phyloP scores from a whole-genome alignment of 805 yeast species.

The Starmerella vaccinii region DNA sequence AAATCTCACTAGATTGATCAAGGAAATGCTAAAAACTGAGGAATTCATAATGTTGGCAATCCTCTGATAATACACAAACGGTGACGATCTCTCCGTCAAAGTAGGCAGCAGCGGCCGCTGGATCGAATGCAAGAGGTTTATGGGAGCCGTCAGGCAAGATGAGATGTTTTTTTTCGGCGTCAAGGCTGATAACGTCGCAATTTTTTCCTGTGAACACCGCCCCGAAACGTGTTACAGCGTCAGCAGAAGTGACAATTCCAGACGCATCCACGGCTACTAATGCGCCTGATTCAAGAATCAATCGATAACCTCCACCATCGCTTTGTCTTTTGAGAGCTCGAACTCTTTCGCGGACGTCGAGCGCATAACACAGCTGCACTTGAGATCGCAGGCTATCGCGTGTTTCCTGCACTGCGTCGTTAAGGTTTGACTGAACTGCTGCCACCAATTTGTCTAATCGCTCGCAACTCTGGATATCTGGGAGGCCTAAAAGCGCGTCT shows the following conservation, averaged over 20 bases:
- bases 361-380: not conserved
- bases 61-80: conserved; percentile 15
- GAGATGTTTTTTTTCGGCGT: not conserved
- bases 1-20: not conserved
- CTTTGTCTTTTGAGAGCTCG: not conserved
- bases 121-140: conserved; percentile 10
- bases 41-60: conserved; percentile 17
- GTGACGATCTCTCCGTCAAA: not conserved
- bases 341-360: conserved; percentile 1
- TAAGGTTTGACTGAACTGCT: not conserved
- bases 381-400: not conserved
- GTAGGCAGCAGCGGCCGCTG: conserved; percentile 7
- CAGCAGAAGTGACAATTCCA: not conserved
- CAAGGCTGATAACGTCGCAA: conserved; percentile 2
- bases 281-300: conserved; percentile 6
- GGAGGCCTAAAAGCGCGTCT: conserved; percentile 1
- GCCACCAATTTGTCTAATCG: not conserved
- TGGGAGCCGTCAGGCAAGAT: not conserved
- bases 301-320: not conserved
- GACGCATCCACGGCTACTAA: not conserved
- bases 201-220: conserved; percentile 3
- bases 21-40: not conserved
- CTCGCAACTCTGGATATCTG: not conserved
- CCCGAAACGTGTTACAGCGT: not conserved
- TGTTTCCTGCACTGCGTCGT: not conserved